Conservation (phyloP, 2,329 filamentous ascomycete genomes). For the Camptophora hylomeconis region DNA sequence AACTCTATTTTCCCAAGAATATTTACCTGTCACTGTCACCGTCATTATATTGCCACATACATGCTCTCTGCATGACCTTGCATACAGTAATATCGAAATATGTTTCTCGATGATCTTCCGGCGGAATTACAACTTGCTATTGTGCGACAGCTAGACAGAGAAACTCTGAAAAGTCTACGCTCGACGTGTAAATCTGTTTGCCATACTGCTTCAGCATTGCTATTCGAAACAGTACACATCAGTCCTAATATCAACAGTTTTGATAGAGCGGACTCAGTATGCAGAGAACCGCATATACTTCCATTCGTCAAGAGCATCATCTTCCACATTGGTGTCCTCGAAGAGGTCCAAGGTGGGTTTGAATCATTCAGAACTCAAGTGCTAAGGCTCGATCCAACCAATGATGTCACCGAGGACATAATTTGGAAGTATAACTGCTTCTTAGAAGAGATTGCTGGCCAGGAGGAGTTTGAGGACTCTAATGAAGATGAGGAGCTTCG, state of each 20-base stretch:
- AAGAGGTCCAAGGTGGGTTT: slow-evolving; percentile 1
- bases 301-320: slow-evolving; percentile 3
- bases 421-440: slow-evolving; percentile 2
- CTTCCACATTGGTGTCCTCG: slow-evolving; percentile 3
- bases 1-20: too few relatives aligned
- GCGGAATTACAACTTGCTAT: slow-evolving; percentile 1
- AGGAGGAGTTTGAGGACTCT: slow-evolving; percentile 1
- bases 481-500: slow-evolving; percentile 2
- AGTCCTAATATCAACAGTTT: slow-evolving; percentile 3
- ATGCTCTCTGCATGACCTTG: too few relatives aligned
- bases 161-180: slow-evolving; percentile 3
- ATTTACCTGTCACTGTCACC: too few relatives aligned
- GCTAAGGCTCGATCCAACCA: slow-evolving; percentile 1
- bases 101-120: too few relatives aligned
- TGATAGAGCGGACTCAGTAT: slow-evolving; percentile 2
- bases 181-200: not conserved
- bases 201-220: not conserved
- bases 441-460: slow-evolving; percentile 2
- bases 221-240: slow-evolving; percentile 3
- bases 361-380: slow-evolving; percentile 4
- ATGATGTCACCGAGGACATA: not conserved
- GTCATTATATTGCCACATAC: too few relatives aligned
- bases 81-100: too few relatives aligned
- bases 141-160: not conserved
- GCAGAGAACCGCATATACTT: not conserved